Percentiles rank a stretch among this genome's conserved stretches.
These are phyloP conservation scores for Calonectria pseudoreteaudii DNA, from an alignment of 2,329 filamentous ascomycete genomes.

Conservation along the genomic window DNA sequence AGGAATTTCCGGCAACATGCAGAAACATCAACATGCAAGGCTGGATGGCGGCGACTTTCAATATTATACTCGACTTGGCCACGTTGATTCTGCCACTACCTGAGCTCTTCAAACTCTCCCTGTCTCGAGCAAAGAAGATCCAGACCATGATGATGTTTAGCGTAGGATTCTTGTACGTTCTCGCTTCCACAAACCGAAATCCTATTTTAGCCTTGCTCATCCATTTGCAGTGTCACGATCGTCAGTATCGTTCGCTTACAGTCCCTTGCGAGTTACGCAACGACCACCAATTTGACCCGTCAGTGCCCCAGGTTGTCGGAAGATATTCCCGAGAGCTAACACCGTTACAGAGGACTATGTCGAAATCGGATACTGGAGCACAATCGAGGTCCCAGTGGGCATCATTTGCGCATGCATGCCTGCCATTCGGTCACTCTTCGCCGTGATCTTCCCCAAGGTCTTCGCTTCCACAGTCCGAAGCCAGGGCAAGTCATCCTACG, in stretches of 20 bases:
- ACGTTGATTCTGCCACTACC: constrained; percentile 59
- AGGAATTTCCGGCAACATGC: constrained; percentile 56
- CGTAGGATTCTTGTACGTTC: constrained; percentile 51
- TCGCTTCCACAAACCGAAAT: neutral
- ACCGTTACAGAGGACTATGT: constrained; percentile 38
- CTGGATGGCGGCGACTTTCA: constrained; percentile 62
- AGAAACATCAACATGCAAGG: constrained; percentile 58
- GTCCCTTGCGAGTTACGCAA: constrained; percentile 37
- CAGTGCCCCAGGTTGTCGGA: neutral
- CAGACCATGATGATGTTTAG: constrained; percentile 57
- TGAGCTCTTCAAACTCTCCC: constrained; percentile 49
- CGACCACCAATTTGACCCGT: constrained; percentile 39
- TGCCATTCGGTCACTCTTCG: constrained; percentile 33
- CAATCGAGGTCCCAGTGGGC: constrained; percentile 45
- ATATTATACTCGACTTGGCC: constrained; percentile 60
- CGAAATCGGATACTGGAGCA: constrained; percentile 43
- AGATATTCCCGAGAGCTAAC: neutral
- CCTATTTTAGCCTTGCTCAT: neutral
- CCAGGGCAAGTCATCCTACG: constrained; percentile 23
- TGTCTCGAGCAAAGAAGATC: constrained; percentile 56
- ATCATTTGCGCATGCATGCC: constrained; percentile 48
- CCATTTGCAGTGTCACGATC: neutral
- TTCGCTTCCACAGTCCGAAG: constrained; percentile 23
- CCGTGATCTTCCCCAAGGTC: constrained; percentile 30
- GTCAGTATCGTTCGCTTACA: constrained; percentile 37